A percentile compares a stretch with the other conserved stretches of the same genome.
Evolutionary conservation across 164 flowering plant genomes (phyloP).

Genomic region (Berberis vulgaris): DNA sequence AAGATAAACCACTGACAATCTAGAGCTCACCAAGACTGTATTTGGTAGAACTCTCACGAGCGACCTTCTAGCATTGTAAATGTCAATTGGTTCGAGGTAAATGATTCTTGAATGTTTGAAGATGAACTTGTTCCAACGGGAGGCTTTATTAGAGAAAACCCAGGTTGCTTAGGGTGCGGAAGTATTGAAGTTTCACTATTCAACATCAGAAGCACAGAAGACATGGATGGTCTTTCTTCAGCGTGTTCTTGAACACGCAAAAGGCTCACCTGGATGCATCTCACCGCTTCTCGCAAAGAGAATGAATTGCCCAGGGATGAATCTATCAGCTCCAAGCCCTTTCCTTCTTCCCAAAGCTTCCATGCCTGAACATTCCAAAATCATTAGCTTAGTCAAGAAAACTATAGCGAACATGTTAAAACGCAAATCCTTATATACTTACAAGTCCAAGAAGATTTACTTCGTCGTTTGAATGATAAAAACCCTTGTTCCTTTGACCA

Average conservation of each 20-base stretch:
- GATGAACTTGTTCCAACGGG: too few species aligned
- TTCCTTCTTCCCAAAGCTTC: slow-evolving; percentile 31
- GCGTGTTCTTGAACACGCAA: slow-evolving; percentile 16
- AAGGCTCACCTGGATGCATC: slow-evolving; percentile 16
- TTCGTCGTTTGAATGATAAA: not conserved
- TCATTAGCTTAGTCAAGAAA: not conserved
- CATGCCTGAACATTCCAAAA: slow-evolving; percentile 22
- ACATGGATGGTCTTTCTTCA: slow-evolving; percentile 12
- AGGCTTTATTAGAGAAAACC: not conserved
- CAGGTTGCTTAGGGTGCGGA: slow-evolving; percentile 13
- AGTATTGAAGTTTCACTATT: slow-evolving; percentile 6
- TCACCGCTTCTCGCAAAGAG: not conserved
- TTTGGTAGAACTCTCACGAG: too few species aligned
- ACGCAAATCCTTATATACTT: slow-evolving; percentile 1
- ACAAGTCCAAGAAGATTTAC: slow-evolving; percentile 8
- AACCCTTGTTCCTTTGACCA: slow-evolving; percentile 12
- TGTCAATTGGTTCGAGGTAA: too few species aligned
- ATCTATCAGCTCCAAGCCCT: slow-evolving; percentile 10
- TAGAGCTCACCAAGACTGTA: too few species aligned
- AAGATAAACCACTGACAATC: too few species aligned
- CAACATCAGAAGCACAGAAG: slow-evolving; percentile 13
- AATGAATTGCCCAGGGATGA: not conserved
- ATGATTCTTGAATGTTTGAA: too few species aligned
- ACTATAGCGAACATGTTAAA: not conserved
- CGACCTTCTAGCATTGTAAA: too few species aligned